Conservation (phyloP, 2,329 filamentous ascomycete genomes). For the Colletotrichum tabaci region DNA sequence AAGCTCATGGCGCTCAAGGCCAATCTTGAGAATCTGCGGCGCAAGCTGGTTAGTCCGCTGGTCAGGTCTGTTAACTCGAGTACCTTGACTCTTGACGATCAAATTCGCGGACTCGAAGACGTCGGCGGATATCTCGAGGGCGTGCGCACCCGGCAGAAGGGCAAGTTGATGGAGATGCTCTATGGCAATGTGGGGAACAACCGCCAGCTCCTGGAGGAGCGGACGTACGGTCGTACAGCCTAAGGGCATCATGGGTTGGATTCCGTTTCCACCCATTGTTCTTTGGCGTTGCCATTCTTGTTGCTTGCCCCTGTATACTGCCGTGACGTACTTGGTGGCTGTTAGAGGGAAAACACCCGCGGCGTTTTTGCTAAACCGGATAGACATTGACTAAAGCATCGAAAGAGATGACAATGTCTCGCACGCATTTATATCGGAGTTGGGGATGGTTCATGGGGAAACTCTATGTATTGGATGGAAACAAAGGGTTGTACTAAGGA, state of each 20-base stretch:
- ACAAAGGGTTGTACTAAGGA: constrained; percentile 9
- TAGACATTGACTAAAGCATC: constrained; percentile 7
- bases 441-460: constrained; percentile 30
- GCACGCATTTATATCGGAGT: constrained; percentile 38
- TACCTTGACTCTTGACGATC: constrained; percentile 84
- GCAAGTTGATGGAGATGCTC: constrained; percentile 84
- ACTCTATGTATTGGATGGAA: neutral
- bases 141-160: constrained; percentile 85
- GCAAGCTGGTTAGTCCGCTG: constrained; percentile 87
- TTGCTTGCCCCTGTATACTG: constrained; percentile 16
- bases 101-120: constrained; percentile 85
- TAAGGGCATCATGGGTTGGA: neutral
- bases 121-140: constrained; percentile 84
- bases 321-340: constrained; percentile 12
- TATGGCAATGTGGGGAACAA: constrained; percentile 67
- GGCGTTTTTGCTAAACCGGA: constrained; percentile 19
- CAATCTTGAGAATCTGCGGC: constrained; percentile 86
- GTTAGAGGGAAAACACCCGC: constrained; percentile 10
- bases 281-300: neutral
- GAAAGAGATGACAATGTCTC: neutral
- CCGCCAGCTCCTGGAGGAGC: constrained; percentile 52
- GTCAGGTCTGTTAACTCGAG: constrained; percentile 79
- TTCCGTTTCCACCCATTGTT: neutral
- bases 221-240: constrained; percentile 33
- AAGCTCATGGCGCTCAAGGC: constrained; percentile 87